Evolutionary conservation across 768 basidiomycete species (phyloP).

Genomic region (Mycena venus): DNA sequence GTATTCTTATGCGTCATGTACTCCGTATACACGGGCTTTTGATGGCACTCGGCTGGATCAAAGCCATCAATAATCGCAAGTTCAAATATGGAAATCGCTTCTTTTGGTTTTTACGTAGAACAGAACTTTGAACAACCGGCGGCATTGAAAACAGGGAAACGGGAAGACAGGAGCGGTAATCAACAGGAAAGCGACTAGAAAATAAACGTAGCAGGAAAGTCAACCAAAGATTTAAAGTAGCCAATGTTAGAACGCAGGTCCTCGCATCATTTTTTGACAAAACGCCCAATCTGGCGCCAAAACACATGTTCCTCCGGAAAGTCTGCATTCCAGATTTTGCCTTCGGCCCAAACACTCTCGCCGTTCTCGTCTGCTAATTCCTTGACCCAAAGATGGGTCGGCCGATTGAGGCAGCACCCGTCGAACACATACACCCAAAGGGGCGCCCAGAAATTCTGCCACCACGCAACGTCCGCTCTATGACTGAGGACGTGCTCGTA

Average conservation of each 20-base stretch:
- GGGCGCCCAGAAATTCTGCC: conserved; percentile 82
- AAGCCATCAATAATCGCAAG: background rate
- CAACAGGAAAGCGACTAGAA: too few species aligned
- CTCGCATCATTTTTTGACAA: conserved; percentile 56
- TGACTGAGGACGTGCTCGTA: conserved; percentile 78
- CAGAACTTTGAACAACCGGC: too few species aligned
- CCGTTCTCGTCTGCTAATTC: conserved; percentile 44
- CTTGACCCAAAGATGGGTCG: conserved; percentile 63
- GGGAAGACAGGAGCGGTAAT: background rate
- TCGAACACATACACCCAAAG: conserved; percentile 72
- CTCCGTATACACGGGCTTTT: background rate
- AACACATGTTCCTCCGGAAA: conserved; percentile 64
- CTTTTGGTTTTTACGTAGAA: background rate
- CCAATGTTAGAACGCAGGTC: background rate
- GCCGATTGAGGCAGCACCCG: conserved; percentile 74
- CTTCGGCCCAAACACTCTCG: conserved; percentile 63
- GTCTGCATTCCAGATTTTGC: conserved; percentile 58
- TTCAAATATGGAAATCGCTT: background rate
- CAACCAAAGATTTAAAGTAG: too few species aligned
- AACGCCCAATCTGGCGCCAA: conserved; percentile 69
- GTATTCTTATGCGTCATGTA: background rate
- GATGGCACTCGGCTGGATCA: background rate
- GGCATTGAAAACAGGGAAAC: too few species aligned
- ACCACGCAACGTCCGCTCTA: conserved; percentile 68
- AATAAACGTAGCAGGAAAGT: background rate